phyloP scores from a whole-genome alignment of 768 basidiomycete species.

The Galerina sulciceps region DNA sequence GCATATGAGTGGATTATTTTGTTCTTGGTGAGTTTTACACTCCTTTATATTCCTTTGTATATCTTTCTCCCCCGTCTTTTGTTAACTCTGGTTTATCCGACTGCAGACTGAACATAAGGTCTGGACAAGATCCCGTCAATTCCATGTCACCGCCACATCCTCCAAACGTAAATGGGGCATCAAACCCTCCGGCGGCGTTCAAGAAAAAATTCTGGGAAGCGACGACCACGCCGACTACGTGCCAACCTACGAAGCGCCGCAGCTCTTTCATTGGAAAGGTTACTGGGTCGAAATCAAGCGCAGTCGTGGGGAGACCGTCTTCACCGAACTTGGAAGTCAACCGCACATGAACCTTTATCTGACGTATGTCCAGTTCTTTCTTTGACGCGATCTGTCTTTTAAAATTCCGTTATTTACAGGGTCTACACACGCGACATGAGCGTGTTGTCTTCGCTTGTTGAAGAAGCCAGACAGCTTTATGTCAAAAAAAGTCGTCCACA shows the following conservation, averaged over 20 bases:
- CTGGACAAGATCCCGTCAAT: conserved; percentile 44
- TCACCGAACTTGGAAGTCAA: neutral
- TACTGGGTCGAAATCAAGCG: conserved; percentile 44
- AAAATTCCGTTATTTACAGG: conserved; percentile 20
- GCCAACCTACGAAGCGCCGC: conserved; percentile 41
- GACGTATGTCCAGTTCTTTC: neutral
- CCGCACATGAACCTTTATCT: conserved; percentile 28
- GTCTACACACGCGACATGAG: conserved; percentile 46
- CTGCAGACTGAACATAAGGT: conserved; percentile 42
- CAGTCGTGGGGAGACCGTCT: conserved; percentile 7
- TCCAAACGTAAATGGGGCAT: conserved; percentile 43
- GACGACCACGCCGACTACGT: conserved; percentile 45
- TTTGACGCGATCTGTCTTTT: too few species aligned
- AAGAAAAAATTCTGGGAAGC: conserved; percentile 15
- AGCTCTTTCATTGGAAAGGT: conserved; percentile 48
- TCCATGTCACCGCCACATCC: conserved; percentile 40
- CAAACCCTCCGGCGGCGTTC: conserved; percentile 20
- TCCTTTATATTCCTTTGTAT: too few species aligned
- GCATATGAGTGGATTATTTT: conserved; percentile 47
- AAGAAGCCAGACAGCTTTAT: conserved; percentile 43
- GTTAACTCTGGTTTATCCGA: neutral
- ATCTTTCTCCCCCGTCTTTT: neutral
- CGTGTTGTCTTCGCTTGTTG: conserved; percentile 42
- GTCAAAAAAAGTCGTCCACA: conserved; percentile 41
- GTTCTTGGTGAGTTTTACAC: conserved; percentile 35